Percentiles rank a stretch among this genome's conserved stretches.
These are phyloP conservation scores for Sphaerosporella brunnea DNA, from an alignment of 495 filamentous ascomycete species.

Conservation along the genomic window DNA sequence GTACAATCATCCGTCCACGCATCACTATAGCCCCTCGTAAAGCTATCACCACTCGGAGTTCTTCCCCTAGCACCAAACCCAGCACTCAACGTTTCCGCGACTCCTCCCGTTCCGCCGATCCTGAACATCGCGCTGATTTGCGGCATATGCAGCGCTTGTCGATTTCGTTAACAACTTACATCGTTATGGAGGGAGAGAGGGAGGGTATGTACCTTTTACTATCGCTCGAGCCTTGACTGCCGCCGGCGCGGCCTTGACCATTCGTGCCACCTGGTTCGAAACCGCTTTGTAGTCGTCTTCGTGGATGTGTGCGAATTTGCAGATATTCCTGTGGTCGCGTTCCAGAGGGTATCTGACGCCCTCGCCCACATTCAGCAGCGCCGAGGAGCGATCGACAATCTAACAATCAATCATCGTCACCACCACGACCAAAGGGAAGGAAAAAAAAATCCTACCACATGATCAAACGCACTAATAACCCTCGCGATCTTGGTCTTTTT, in stretches of 20 bases:
- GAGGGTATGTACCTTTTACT: background rate
- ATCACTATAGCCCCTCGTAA: background rate
- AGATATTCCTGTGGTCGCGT: constrained; percentile 7
- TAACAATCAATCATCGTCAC: background rate
- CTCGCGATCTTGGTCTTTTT: constrained; percentile 6
- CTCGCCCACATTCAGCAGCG: constrained; percentile 6
- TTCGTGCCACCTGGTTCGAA: constrained; percentile 2
- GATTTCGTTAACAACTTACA: background rate
- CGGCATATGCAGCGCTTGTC: constrained; percentile 1
- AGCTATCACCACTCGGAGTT: too few relatives aligned
- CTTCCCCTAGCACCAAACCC: too few relatives aligned
- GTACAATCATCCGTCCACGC: background rate
- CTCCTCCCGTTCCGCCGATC: too few relatives aligned
- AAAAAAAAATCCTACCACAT: background rate
- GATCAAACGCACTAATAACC: constrained; percentile 6
- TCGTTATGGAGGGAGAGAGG: background rate
- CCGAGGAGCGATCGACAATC: constrained; percentile 18
- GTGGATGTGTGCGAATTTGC: constrained; percentile 1
- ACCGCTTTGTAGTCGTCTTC: constrained; percentile 9
- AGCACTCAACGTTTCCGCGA: background rate
- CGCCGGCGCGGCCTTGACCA: background rate
- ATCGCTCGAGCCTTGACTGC: background rate
- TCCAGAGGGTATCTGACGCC: constrained; percentile 3
- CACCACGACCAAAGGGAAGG: background rate
- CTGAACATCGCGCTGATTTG: constrained; percentile 1